Base-by-base conservation (phyloP, 2,329 filamentous ascomycete genomes). In the Colletotrichum musicola region DNA sequence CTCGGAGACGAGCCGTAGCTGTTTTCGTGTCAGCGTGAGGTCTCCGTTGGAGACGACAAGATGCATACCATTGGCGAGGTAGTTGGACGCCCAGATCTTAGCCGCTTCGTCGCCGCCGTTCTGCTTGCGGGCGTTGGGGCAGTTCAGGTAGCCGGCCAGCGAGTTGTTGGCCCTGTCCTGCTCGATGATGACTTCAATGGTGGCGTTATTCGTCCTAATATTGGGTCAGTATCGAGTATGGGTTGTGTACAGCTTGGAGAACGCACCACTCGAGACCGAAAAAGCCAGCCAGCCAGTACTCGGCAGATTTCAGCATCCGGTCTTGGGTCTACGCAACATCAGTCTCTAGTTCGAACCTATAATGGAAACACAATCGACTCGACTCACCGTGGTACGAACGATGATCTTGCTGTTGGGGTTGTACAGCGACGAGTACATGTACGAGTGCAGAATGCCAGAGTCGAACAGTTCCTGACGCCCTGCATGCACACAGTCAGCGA, bases 201-300 rank as follows among this genome's bases (percentile, higher is more conserved):
- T 93, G 6, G 86, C 91, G 74, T 93, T 92, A 35, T 89, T 85
- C 1, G 89, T 85, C 92, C 83, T 85, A 14, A 20, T 46, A 1
- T 13, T 6, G 27, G 18, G 40, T 64, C 22, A 64, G 61, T 25
- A 25, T 12, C 30, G 2, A 2, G 20, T 35, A 35, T 10, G 10
- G 35, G 18, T 42, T 6, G 14, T 13, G 6, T 9, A 14, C 3
- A 44, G 14, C 16, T 20, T 44, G 4, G 13, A 7, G 20, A 27
- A 62, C 79, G 38, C 73, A 84, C 83, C 92, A 94, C 54, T 91
- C 87, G 0, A 93, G 84, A 0, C 92, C 92, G 75, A 94, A 94
- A 81, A 94, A 94, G 0, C 92, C 92, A 6, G 92, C 90, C 75
- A 94, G 81, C 79, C 93, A 94, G 77, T 94, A 92, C 77, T 94